Evolutionary conservation across 1,284 basidiomycete genomes (phyloP).

Genomic region (Ceratobasidium sp.): DNA sequence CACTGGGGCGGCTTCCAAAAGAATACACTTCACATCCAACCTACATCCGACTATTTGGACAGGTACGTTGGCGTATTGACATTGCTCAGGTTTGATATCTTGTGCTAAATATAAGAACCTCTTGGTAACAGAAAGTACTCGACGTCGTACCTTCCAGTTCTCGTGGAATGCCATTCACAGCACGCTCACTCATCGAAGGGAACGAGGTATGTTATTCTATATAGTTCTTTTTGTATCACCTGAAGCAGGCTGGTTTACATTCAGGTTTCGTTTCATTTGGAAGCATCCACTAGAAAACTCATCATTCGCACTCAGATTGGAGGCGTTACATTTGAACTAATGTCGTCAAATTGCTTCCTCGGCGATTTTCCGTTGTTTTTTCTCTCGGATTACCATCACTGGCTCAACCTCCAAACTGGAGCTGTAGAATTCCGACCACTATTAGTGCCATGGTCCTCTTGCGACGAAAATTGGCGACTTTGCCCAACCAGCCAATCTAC

Average conservation of each 20-base stretch:
- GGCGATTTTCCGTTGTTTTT: conserved; percentile 37
- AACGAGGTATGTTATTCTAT: not conserved
- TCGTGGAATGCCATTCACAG: conserved; percentile 24
- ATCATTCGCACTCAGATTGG: not conserved
- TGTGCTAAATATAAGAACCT: not conserved
- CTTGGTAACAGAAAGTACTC: conserved; percentile 16
- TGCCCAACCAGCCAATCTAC: not conserved
- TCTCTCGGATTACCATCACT: conserved; percentile 36
- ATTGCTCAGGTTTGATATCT: too few species aligned
- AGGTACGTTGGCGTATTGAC: conserved; percentile 40
- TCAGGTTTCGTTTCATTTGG: conserved; percentile 20
- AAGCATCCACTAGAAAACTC: not conserved
- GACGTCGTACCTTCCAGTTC: conserved; percentile 28
- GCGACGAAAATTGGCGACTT: not conserved
- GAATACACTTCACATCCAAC: conserved; percentile 44
- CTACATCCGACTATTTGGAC: conserved; percentile 47
- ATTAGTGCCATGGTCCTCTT: conserved; percentile 24
- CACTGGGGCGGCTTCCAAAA: conserved; percentile 45
- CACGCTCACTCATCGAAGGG: not conserved
- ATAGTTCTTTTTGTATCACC: not conserved
- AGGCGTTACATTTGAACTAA: conserved; percentile 11
- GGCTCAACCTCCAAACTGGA: conserved; percentile 29
- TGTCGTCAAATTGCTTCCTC: conserved; percentile 8
- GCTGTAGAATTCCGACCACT: conserved; percentile 30
- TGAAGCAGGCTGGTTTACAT: not conserved